Base-by-base conservation (phyloP, 805 yeast genomes). In the Suhomyces canberraensis region DNA sequence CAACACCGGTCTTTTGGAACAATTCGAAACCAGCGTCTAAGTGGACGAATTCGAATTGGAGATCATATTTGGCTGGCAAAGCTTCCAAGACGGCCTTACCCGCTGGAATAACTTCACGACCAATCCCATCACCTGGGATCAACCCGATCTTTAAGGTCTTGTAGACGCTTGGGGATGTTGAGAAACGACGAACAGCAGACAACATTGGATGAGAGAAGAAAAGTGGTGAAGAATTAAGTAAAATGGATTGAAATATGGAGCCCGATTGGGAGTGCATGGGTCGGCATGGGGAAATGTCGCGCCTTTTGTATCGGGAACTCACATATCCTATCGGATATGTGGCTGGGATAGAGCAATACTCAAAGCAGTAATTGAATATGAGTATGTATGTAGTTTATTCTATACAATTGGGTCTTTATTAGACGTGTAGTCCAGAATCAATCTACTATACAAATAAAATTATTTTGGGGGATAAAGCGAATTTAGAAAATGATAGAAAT, bases 111-210 rank as follows among this genome's bases (percentile, higher is more conserved):
- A 93, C 98, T 67, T 93, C 98, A 56, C 84, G 79, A 38, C 98
- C 98, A 51, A 93, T 93, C 48, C 98, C 98, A 62, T 93, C 98
- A 60, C 98, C 98, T 35, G 98, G 96, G 51, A 93, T 90, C 57
- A 93, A 75, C 41, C 86, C 83, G 36, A 68, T 68, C 47, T 65
- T 68, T 44, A 68, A 53, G 34, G 55, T 51, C 50, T 63, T 66
- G 43, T 56, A 45, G 17, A 60, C 44, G 8, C 52, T 39, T 11
- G 63, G 39, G n/a, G 66, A 41, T 24, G 65, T 50, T 22, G 69
- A 56, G 37, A 64, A 61, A 41, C 64, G 63, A 47, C 58, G 56
- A 15, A 55, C 39, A 8, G 53, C 37, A 24, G 58, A 44, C 36
- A 52, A 45, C 59, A 55, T 55, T 17, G 17, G 9, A 27, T 11